phyloP scores from a whole-genome alignment of 495 filamentous ascomycete genomes.

The Hypoxylon subgilvum region DNA sequence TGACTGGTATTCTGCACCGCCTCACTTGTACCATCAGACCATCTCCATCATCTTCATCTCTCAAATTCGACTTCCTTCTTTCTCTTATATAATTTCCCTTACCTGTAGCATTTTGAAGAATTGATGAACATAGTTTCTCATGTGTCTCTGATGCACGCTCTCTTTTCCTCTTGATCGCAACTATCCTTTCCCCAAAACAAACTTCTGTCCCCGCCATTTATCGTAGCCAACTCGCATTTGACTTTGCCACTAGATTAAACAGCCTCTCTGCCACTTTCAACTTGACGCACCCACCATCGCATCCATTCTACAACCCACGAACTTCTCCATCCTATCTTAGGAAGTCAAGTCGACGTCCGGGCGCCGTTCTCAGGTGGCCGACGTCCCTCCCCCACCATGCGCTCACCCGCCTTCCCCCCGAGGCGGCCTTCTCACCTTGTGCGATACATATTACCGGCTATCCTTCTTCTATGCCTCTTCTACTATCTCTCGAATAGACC shows the following conservation, averaged over 20 bases:
- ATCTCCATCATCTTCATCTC: too few species aligned
- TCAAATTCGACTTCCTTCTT: too few species aligned
- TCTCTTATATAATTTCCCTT: too few species aligned
- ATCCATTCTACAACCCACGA: conserved; percentile 7
- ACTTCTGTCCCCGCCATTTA: not conserved
- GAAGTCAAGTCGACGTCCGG: conserved; percentile 25
- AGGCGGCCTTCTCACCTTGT: conserved; percentile 46
- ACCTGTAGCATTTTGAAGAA: too few species aligned
- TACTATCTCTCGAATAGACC: conserved; percentile 38
- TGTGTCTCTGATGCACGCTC: too few species aligned
- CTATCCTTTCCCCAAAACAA: too few species aligned
- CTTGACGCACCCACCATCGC: conserved; percentile 4
- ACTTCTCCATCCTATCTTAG: conserved; percentile 11
- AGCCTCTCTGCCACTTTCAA: conserved; percentile 4
- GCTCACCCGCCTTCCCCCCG: conserved; percentile 48
- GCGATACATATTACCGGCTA: conserved; percentile 45
- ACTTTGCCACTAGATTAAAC: conserved; percentile 14
- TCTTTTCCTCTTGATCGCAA: too few species aligned
- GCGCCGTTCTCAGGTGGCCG: conserved; percentile 31
- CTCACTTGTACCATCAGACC: too few species aligned
- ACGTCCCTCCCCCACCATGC: conserved; percentile 36
- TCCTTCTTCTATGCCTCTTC: conserved; percentile 41
- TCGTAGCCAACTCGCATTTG: conserved; percentile 21
- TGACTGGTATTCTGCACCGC: too few species aligned
- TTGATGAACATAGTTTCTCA: too few species aligned